Conservation (phyloP, 2,329 filamentous ascomycete genomes). For the Ophiostoma himal-ulmi region DNA sequence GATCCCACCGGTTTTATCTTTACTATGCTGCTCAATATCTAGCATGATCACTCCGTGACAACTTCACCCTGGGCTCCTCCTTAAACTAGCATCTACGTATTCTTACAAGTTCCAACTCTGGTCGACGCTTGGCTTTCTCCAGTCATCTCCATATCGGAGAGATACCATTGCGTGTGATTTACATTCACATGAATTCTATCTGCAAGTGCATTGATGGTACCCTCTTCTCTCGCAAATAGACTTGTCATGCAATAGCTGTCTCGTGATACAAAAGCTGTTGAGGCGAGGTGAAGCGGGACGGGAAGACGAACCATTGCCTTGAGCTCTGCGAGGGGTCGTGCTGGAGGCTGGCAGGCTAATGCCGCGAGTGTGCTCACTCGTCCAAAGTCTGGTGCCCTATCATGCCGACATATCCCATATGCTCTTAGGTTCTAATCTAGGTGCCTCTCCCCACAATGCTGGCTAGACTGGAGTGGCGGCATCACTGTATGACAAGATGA, state of each 20-base stretch:
- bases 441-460: not conserved
- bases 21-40: not conserved
- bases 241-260: not conserved
- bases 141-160: not conserved
- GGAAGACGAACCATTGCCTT: not conserved
- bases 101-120: not conserved
- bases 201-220: not conserved
- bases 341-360: not conserved
- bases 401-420: not conserved
- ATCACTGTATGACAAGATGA: not conserved
- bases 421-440: too few species aligned
- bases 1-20: not conserved
- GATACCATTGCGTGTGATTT: not conserved
- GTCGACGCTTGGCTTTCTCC: not conserved
- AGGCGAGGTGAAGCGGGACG: not conserved
- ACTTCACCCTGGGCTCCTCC: not conserved
- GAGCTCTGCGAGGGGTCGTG: not conserved
- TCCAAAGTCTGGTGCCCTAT: not conserved
- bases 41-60: too few species aligned
- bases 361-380: not conserved
- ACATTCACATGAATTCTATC: not conserved
- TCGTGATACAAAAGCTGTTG: not conserved
- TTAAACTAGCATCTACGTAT: not conserved
- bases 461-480: not conserved
- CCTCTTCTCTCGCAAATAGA: not conserved